Percentiles rank a stretch among this genome's conserved stretches.
Conservation (phyloP, 2,329 filamentous ascomycete species). For the Epichloe sp. region DNA sequence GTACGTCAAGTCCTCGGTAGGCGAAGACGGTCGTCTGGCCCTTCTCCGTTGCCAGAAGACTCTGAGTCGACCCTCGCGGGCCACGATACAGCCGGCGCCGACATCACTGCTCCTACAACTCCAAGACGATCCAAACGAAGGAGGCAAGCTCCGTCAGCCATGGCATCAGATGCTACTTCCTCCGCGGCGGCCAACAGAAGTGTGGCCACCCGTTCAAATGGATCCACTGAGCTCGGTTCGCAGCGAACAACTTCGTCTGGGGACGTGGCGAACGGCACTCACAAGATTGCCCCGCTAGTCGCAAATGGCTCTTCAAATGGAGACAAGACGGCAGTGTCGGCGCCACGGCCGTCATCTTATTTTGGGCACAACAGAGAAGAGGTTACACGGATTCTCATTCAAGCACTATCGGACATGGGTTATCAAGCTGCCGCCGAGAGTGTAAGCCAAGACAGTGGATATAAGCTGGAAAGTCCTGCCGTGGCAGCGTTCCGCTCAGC, state of each 20-base stretch:
- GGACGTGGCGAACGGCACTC: conserved; percentile 31
- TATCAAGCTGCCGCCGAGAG: conserved; percentile 65
- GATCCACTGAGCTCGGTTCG: conserved; percentile 25
- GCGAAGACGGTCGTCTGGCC: conserved; percentile 35
- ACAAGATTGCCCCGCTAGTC: conserved; percentile 27
- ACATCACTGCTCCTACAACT: conserved; percentile 6
- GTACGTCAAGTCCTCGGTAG: conserved; percentile 36
- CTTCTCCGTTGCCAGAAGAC: conserved; percentile 22
- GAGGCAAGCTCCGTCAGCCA: conserved; percentile 42
- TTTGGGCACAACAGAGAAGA: conserved; percentile 85
- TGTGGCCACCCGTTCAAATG: conserved; percentile 22
- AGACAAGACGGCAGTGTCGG: conserved; percentile 11
- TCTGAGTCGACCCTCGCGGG: conserved; percentile 12
- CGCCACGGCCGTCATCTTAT: conserved; percentile 34
- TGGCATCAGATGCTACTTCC: conserved; percentile 47
- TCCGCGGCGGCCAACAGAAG: conserved; percentile 43
- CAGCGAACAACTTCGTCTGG: conserved; percentile 12
- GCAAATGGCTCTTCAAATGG: conserved; percentile 41
- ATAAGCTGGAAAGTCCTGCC: conserved; percentile 69
- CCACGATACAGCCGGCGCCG: conserved; percentile 10
- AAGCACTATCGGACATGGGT: conserved; percentile 78
- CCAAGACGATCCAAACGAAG: conserved; percentile 32
- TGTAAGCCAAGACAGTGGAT: conserved; percentile 72
- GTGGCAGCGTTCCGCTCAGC: conserved; percentile 78
- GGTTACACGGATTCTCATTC: conserved; percentile 82